Conservation (phyloP, 2,329 filamentous ascomycete genomes). For the Fusarium sp. region DNA sequence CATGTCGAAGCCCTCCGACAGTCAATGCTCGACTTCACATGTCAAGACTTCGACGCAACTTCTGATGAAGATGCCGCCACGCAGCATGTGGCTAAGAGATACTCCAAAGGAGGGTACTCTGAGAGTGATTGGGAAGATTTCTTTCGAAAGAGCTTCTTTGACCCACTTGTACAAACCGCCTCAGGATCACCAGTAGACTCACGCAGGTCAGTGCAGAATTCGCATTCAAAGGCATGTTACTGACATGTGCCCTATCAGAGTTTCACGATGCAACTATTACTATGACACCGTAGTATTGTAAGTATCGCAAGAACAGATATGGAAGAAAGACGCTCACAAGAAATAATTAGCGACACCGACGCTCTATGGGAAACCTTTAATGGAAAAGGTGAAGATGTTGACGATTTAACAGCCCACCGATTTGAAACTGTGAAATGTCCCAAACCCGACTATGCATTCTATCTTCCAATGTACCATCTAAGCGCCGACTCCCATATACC, state of each 20-base stretch:
- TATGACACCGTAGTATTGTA: not conserved
- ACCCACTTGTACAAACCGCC: not conserved
- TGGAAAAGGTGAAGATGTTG: not conserved
- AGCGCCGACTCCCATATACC: rapidly evolving
- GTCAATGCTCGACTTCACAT: not conserved
- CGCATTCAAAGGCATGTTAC: not conserved
- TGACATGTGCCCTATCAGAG: rapidly evolving
- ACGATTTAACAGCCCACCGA: not conserved
- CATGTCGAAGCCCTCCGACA: not conserved
- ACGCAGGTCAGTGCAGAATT: not conserved
- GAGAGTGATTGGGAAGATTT: not conserved
- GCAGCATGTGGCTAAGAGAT: rapidly evolving
- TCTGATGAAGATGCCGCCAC: not conserved
- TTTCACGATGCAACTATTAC: not conserved
- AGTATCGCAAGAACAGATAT: rapidly evolving
- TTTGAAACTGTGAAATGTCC: not conserved
- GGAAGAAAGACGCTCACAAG: rapidly evolving
- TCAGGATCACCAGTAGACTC: not conserved
- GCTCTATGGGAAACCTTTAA: not conserved
- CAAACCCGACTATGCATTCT: not conserved
- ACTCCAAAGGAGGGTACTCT: not conserved
- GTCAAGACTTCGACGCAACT: not conserved
- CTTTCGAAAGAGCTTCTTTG: not conserved
- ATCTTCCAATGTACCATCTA: not conserved
- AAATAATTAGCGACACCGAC: not conserved